Evolutionary conservation across 2,329 filamentous ascomycete species (phyloP), one percentile per base, ranked within the genome.

Genomic region (Fusarium praegraminearum): DNA sequence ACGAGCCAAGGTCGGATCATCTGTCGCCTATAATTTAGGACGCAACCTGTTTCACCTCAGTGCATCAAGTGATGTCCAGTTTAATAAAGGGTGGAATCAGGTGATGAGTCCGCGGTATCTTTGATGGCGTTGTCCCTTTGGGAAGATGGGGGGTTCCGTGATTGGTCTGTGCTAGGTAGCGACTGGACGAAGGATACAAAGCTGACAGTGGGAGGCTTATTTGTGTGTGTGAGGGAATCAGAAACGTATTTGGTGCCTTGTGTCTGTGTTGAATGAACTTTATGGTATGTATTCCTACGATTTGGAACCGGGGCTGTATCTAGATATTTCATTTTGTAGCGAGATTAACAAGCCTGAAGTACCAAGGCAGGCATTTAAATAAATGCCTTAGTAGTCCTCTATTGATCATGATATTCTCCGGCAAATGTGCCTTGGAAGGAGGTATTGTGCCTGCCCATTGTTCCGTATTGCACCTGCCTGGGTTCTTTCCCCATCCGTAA

Each of bases 21-120:
- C 53, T 36, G 41, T 47, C 40, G 44, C 38, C 38, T 28, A 56
- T 53, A 64, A 60, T 47, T 64, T 67, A 64, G 67, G 67, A 65
- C 53, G 58, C 67, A 70, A 41, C 60, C 55, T 69, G 67, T 70
- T 70, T 70, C 67, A 71, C 64, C 26, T 65, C 52, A 36, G 35
- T 50, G 44, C 59, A 53, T 70, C 67, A 70, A 70, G 67, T 70
- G 67, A 70, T 71, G 55, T 53, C 38, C 9, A 40, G 35, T 16
- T n/a, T 41, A 52, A 15, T 30, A 52, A 13, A 43, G 50, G 50
- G 54, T 67, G 55, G 44, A 52, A 71, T 70, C 67, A 70, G 67
- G 67, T 70, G 67, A 70, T 70, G 55, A 51, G 41, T 60, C 53
- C 58, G 35, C 46, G 50, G 46, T 50, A 40, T 50, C 50, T 36